These are phyloP conservation scores for Penicillium paradoxum DNA, from an alignment of 495 filamentous ascomycete species.

Conservation along the genomic window DNA sequence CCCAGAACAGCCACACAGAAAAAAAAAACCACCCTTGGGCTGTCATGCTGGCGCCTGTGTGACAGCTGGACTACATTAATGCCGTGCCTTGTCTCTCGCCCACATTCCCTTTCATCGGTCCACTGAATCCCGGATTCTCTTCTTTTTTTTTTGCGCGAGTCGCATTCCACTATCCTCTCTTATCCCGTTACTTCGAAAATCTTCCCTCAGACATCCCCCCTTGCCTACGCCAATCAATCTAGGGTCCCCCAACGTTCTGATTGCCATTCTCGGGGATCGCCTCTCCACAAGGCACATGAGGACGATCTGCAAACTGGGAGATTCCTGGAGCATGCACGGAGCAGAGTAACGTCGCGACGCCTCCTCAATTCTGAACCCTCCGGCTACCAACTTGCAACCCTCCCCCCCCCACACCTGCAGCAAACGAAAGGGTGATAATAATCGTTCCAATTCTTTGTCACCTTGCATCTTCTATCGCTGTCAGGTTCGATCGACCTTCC, in stretches of 20 bases:
- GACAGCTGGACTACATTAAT: conserved; percentile 42
- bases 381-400: conserved; percentile 23
- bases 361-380: conserved; percentile 29
- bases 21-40: conserved; percentile 21
- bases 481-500: conserved; percentile 14
- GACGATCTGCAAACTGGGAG: conserved; percentile 42
- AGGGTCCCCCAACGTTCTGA: conserved; percentile 27
- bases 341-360: conserved; percentile 40
- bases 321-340: conserved; percentile 49
- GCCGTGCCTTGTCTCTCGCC: conserved; percentile 40
- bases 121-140: conserved; percentile 33
- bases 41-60: conserved; percentile 45
- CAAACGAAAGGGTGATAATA: conserved; percentile 35
- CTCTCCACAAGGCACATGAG: conserved; percentile 39
- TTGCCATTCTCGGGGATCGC: conserved; percentile 27
- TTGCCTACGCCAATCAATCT: conserved; percentile 36
- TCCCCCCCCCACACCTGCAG: conserved; percentile 18
- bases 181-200: conserved; percentile 11
- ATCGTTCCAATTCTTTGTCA: conserved; percentile 31
- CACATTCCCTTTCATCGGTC: conserved; percentile 39
- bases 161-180: conserved; percentile 35
- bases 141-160: conserved; percentile 31
- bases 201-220: conserved; percentile 23
- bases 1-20: conserved; percentile 17
- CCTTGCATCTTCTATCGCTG: conserved; percentile 34